A percentile compares a stretch with the other conserved stretches of the same genome.
Evolutionary conservation across 2,329 filamentous ascomycete genomes (phyloP).

Genomic region (Colletotrichum sublineola): DNA sequence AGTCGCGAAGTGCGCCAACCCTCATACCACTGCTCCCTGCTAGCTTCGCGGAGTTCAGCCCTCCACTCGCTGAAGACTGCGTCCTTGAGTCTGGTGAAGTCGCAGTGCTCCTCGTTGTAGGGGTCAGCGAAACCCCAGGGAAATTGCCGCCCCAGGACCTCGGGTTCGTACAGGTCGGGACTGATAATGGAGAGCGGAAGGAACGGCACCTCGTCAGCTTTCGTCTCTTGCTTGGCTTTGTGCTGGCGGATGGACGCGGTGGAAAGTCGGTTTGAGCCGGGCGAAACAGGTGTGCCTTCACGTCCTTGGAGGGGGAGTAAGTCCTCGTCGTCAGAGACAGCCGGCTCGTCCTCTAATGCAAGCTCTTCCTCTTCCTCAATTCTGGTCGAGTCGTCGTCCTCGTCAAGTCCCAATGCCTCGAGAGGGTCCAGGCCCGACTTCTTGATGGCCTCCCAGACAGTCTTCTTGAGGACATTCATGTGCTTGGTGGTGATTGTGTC

Average conservation of each 20-base stretch:
- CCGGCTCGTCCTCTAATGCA: conserved; percentile 48
- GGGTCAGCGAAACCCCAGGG: conserved; percentile 98
- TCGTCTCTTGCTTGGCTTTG: conserved; percentile 60
- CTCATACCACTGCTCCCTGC: conserved; percentile 94
- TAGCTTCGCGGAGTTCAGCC: conserved; percentile 88
- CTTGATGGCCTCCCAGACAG: conserved; percentile 90
- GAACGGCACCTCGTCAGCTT: conserved; percentile 72
- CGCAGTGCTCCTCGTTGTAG: conserved; percentile 91
- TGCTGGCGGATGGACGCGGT: conserved; percentile 60
- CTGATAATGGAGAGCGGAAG: conserved; percentile 94
- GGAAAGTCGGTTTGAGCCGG: conserved; percentile 61
- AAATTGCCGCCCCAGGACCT: conserved; percentile 85
- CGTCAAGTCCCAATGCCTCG: conserved; percentile 85
- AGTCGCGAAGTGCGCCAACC: conserved; percentile 86
- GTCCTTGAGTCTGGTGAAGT: conserved; percentile 91
- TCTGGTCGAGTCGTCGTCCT: conserved; percentile 71
- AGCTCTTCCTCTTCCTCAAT: conserved; percentile 71
- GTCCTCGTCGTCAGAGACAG: conserved; percentile 49
- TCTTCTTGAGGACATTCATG: conserved; percentile 91
- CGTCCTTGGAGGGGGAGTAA: conserved; percentile 56
- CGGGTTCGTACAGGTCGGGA: conserved; percentile 89
- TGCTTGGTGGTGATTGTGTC: conserved; percentile 96
- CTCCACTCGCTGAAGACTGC: conserved; percentile 96
- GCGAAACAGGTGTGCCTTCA: conserved; percentile 50
- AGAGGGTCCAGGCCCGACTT: conserved; percentile 88